Conservation (phyloP, 495 filamentous ascomycete genomes). For the Elasticomyces elasticus region DNA sequence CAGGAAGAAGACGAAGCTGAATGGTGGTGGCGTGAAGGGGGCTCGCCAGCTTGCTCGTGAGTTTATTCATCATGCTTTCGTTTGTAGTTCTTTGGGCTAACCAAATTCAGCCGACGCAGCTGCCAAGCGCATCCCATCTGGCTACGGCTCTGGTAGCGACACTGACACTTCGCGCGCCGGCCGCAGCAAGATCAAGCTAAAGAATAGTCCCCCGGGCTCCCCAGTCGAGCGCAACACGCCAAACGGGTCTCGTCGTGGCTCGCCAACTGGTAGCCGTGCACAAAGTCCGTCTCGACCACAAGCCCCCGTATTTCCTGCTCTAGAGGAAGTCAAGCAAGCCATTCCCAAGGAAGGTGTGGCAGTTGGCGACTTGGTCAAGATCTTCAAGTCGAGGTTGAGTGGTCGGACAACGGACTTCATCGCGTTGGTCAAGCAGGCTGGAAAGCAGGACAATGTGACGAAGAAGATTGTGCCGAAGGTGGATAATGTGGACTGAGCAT, state of each 20-base stretch:
- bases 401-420: constrained; percentile 43
- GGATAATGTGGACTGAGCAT: no score
- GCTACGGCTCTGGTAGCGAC: constrained; percentile 61
- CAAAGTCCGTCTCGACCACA: constrained; percentile 20
- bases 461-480: constrained; percentile 22
- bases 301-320: constrained; percentile 34
- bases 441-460: constrained; percentile 21
- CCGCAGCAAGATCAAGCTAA: constrained; percentile 60
- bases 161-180: constrained; percentile 66
- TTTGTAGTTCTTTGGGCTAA: not conserved
- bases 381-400: constrained; percentile 46
- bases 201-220: constrained; percentile 37
- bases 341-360: constrained; percentile 59
- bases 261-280: constrained; percentile 41
- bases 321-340: constrained; percentile 60
- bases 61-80: constrained; percentile 30
- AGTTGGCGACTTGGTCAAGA: constrained; percentile 49
- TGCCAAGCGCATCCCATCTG: constrained; percentile 40
- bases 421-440: constrained; percentile 41
- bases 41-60: constrained; percentile 39
- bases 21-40: constrained; percentile 36
- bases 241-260: constrained; percentile 41
- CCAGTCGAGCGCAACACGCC: constrained; percentile 30
- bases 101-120: constrained; percentile 9
- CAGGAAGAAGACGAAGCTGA: constrained; percentile 72